Percentiles rank a stretch among this genome's conserved stretches.
These are phyloP conservation scores for Bidens hawaiensis DNA, from an alignment of 140 eudicot genomes.

Conservation along the genomic window DNA sequence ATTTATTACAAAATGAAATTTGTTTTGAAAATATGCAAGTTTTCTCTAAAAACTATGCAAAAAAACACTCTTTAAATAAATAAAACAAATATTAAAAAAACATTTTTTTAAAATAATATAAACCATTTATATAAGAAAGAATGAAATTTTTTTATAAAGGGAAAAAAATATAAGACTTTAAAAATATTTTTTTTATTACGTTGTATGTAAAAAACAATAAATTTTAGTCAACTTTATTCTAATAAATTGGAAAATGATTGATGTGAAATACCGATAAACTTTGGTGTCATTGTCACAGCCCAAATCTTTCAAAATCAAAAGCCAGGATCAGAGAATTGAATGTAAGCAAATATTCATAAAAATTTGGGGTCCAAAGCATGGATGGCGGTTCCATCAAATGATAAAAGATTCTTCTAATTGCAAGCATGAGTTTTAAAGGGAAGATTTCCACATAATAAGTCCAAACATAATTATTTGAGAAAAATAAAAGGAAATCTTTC, in stretches of 20 bases:
- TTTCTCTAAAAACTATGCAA: too few species aligned
- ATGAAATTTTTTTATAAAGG: not conserved
- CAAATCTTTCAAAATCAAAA: slow-evolving; percentile 9
- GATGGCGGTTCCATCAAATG: slow-evolving; percentile 9
- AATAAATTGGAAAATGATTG: not conserved
- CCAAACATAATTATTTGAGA: not conserved
- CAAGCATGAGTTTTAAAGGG: slow-evolving; percentile 10
- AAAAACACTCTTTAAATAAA: too few species aligned
- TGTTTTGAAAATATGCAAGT: too few species aligned
- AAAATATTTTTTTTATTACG: too few species aligned
- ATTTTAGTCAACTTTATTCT: not conserved
- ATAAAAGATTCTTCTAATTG: too few species aligned
- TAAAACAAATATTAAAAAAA: too few species aligned
- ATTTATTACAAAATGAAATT: too few species aligned
- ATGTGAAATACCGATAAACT: not conserved
- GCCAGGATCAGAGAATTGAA: not conserved
- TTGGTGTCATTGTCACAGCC: slow-evolving; percentile 10
- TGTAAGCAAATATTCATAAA: slow-evolving; percentile 3
- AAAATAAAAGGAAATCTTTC: not conserved
- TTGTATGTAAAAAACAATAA: not conserved
- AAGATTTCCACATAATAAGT: slow-evolving; percentile 4
- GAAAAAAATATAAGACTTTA: too few species aligned
- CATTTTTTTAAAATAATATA: too few species aligned
- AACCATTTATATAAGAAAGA: too few species aligned
- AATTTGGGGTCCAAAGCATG: slow-evolving; percentile 11